A percentile compares a stretch with the other conserved stretches of the same genome.
Conservation (phyloP, 176 grass and related monocot genomes). For the Dendrocalamus sinicus region DNA sequence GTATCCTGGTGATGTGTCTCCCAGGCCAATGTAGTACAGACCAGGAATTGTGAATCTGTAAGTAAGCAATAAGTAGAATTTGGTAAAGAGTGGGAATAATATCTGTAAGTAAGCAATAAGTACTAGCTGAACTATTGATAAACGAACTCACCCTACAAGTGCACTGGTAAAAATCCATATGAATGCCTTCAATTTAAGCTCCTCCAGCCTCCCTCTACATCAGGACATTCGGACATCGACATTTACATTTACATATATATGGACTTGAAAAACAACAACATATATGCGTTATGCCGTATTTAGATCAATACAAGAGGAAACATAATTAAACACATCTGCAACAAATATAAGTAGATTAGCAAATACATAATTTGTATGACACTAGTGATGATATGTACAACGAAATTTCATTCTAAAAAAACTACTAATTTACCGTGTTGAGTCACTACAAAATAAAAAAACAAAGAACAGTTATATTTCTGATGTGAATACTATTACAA, state of each 20-base stretch:
- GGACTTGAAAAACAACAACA: neutral
- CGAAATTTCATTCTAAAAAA: too few relatives aligned
- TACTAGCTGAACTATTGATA: neutral
- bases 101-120: too few relatives aligned
- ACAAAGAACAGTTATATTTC: too few relatives aligned
- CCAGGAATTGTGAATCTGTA: conserved; percentile 52
- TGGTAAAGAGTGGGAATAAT: neutral
- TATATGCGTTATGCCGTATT: neutral
- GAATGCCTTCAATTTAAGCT: conserved; percentile 49
- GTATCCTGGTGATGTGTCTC: conserved; percentile 56
- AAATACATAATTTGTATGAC: neutral
- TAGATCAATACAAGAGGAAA: neutral
- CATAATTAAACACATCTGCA: neutral
- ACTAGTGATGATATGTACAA: too few relatives aligned
- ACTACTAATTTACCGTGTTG: too few relatives aligned
- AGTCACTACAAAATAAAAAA: too few relatives aligned
- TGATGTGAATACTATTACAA: too few relatives aligned
- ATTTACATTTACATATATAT: neutral
- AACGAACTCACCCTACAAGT: conserved; percentile 43
- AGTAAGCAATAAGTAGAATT: neutral
- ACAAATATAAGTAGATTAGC: neutral
- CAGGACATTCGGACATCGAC: neutral
- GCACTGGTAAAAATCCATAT: conserved; percentile 59
- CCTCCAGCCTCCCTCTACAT: conserved; percentile 45
- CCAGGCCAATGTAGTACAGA: conserved; percentile 48